Conservation (phyloP, 2,329 filamentous ascomycete genomes). For the Xylaria sp. region DNA sequence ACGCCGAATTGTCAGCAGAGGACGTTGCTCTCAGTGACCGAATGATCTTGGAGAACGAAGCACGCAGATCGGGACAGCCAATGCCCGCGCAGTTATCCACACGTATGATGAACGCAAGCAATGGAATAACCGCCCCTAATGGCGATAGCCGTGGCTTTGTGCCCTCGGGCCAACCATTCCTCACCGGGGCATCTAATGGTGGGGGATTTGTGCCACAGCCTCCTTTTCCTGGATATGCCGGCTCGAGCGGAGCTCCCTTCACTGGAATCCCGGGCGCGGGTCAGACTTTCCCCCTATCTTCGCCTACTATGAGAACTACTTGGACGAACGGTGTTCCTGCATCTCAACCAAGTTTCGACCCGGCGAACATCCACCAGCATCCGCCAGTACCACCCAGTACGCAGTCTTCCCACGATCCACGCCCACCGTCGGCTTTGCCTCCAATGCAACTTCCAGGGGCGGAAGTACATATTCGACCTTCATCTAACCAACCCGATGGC, state of each 20-base stretch:
- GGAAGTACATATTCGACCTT: conserved; percentile 35
- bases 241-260: not conserved
- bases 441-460: conserved; percentile 32
- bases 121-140: conserved; percentile 2
- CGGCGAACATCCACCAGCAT: not conserved
- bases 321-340: not conserved
- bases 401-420: conserved; percentile 3
- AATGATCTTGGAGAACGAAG: conserved; percentile 46
- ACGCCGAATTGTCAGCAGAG: conserved; percentile 65
- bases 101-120: not conserved
- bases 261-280: not conserved
- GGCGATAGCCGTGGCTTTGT: conserved; percentile 1
- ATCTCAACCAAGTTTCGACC: not conserved
- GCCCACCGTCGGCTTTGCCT: conserved; percentile 3
- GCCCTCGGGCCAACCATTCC: not conserved
- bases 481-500: not conserved
- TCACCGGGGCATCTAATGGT: not conserved
- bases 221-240: not conserved
- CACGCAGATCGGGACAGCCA: conserved; percentile 38
- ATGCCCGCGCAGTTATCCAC: conserved; percentile 10
- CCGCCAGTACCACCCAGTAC: not conserved
- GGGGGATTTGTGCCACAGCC: not conserved
- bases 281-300: not conserved
- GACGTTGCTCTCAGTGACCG: conserved; percentile 67
- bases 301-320: not conserved